These are phyloP conservation scores for Paramecium tetraurelia DNA, from an alignment of 73 alveolate species.

Conservation along the genomic window DNA sequence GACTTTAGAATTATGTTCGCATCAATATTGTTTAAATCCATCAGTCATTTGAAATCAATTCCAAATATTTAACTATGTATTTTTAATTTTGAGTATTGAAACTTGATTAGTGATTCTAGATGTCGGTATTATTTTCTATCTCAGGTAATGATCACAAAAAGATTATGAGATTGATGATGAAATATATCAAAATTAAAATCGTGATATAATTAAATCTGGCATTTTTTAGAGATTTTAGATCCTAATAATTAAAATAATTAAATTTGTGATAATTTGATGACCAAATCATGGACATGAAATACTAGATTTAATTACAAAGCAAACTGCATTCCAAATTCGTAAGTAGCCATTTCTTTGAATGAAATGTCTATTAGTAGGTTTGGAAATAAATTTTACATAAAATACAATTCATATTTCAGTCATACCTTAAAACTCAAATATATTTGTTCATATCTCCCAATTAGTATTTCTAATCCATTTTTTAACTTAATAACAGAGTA, in stretches of 20 bases:
- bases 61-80: no score
- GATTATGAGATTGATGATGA: not conserved
- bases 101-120: no score
- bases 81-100: no score
- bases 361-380: conserved; percentile 44
- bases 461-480: no score
- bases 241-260: not conserved
- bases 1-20: no score
- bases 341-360: not conserved
- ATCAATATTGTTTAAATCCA: no score
- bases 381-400: not conserved
- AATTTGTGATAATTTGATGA: not conserved
- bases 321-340: not conserved
- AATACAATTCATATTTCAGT: not conserved
- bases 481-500: not conserved
- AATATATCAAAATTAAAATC: not conserved
- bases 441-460: not conserved
- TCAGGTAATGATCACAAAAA: no score
- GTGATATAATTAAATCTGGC: no score
- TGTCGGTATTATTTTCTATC: no score
- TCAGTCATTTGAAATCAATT: no score
- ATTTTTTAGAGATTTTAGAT: no score
- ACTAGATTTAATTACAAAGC: not conserved
- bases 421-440: not conserved
- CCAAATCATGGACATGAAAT: not conserved